Percentiles rank a stretch among this genome's conserved stretches.
Evolutionary conservation across 371 early-diverging fungal genomes (phyloP).

Genomic region (Dipsacomyces acuminosporus): DNA sequence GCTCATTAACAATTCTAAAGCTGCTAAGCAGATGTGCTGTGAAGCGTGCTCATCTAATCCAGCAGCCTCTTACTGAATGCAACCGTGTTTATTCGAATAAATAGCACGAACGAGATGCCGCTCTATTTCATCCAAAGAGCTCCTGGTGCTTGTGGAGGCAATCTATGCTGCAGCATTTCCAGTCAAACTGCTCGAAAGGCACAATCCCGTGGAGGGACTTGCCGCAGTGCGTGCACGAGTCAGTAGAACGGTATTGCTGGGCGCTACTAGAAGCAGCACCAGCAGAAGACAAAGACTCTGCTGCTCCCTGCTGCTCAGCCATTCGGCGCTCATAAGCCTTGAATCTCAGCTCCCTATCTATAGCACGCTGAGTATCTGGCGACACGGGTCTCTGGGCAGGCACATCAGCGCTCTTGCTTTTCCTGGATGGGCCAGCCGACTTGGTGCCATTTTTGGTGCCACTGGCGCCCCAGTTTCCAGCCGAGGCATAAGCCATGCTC

Average conservation of each 20-base stretch:
- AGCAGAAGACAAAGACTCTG: slow-evolving; percentile 21
- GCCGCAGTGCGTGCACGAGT: slow-evolving; percentile 48
- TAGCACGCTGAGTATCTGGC: slow-evolving; percentile 67
- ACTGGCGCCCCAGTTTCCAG: slow-evolving; percentile 14
- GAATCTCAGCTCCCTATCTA: slow-evolving; percentile 79
- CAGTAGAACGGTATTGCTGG: slow-evolving; percentile 23
- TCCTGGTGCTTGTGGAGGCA: slow-evolving; percentile 31
- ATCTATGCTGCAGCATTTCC: slow-evolving; percentile 42
- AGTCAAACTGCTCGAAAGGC: slow-evolving; percentile 52
- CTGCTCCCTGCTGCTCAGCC: slow-evolving; percentile 25
- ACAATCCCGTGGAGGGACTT: slow-evolving; percentile 37
- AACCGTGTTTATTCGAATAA: no score
- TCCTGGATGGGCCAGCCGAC: no score
- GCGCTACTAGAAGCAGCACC: slow-evolving; percentile 12
- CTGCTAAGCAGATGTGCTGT: no score
- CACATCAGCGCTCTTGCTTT: slow-evolving; percentile 11
- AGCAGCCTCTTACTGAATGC: no score
- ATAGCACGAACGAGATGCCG: no score
- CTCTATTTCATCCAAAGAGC: neutral
- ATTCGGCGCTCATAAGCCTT: slow-evolving; percentile 70
- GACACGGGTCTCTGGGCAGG: slow-evolving; percentile 55
- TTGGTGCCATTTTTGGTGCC: no score
- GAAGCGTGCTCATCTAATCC: no score
- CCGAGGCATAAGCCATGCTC: slow-evolving; percentile 17
- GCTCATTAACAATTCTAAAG: no score